Percentiles rank a stretch among this genome's conserved stretches.
phyloP scores from a whole-genome alignment of 345 rosid genomes.

The Viola odorata region DNA sequence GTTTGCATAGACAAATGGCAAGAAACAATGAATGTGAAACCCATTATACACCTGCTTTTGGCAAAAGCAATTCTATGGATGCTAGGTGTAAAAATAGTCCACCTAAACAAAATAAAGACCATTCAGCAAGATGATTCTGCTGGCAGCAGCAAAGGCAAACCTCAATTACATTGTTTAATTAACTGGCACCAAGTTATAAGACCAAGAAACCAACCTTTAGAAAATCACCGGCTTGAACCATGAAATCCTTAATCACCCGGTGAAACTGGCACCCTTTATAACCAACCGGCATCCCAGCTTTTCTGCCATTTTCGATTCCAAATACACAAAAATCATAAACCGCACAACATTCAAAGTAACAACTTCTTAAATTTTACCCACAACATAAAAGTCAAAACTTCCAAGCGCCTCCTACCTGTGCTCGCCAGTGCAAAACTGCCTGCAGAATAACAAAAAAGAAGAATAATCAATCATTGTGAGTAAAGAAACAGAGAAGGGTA shows the following conservation, averaged over 20 bases:
- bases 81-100: too few species aligned
- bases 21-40: neutral
- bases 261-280: slow-evolving; percentile 91
- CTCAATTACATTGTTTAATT: neutral
- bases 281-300: slow-evolving; percentile 86
- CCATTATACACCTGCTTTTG: too few species aligned
- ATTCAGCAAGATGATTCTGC: too few species aligned
- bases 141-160: too few species aligned
- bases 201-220: slow-evolving; percentile 46
- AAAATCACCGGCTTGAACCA: slow-evolving; percentile 97
- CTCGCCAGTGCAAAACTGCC: slow-evolving; percentile 98
- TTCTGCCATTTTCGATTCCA: slow-evolving; percentile 42
- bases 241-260: slow-evolving; percentile 91
- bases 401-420: slow-evolving; percentile 39
- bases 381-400: neutral
- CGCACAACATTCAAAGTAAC: too few species aligned
- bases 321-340: neutral
- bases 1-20: neutral
- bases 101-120: too few species aligned
- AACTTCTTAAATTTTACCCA: neutral
- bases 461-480: neutral
- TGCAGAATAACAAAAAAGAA: slow-evolving; percentile 20
- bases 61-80: too few species aligned
- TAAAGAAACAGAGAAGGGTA: neutral
- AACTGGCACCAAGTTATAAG: neutral